phyloP scores from a whole-genome alignment of 768 basidiomycete species.

The Suillus subalutaceus region DNA sequence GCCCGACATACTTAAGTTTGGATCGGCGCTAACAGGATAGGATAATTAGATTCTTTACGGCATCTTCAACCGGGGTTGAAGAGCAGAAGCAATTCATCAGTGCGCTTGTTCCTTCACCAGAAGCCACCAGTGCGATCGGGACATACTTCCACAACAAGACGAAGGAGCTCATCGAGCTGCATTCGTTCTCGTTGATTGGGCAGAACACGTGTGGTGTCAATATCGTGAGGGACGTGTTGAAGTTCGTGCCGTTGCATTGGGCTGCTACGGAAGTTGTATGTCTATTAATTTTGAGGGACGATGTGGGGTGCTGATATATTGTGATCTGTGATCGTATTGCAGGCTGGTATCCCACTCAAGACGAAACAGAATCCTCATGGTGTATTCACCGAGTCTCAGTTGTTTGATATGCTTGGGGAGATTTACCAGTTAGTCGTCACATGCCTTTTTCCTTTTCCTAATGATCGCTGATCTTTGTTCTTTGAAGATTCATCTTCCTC shows the following conservation, averaged over 20 bases:
- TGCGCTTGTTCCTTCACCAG: slow-evolving; percentile 50
- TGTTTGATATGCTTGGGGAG: slow-evolving; percentile 66
- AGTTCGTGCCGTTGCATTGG: slow-evolving; percentile 69
- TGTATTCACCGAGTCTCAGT: slow-evolving; percentile 60
- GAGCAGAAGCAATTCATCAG: slow-evolving; percentile 51
- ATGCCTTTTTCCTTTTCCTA: background rate
- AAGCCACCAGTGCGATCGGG: slow-evolving; percentile 51
- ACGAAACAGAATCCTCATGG: slow-evolving; percentile 54
- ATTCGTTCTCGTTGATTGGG: slow-evolving; percentile 63
- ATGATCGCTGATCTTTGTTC: background rate
- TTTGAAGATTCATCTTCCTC: slow-evolving; percentile 71
- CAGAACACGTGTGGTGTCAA: slow-evolving; percentile 58
- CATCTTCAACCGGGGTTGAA: slow-evolving; percentile 40
- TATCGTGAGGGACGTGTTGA: slow-evolving; percentile 69
- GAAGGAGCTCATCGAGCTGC: slow-evolving; percentile 51
- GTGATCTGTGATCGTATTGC: slow-evolving; percentile 5
- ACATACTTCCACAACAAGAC: slow-evolving; percentile 71
- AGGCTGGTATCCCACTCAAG: slow-evolving; percentile 79
- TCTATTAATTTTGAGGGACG: slow-evolving; percentile 11
- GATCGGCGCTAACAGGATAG: slow-evolving; percentile 10
- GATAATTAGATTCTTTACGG: slow-evolving; percentile 63
- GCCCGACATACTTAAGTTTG: background rate
- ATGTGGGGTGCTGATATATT: background rate
- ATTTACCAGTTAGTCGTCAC: slow-evolving; percentile 61
- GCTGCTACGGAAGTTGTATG: slow-evolving; percentile 68